phyloP scores from a whole-genome alignment of 2,329 filamentous ascomycete genomes.

The Sarocladium brachiariae region DNA sequence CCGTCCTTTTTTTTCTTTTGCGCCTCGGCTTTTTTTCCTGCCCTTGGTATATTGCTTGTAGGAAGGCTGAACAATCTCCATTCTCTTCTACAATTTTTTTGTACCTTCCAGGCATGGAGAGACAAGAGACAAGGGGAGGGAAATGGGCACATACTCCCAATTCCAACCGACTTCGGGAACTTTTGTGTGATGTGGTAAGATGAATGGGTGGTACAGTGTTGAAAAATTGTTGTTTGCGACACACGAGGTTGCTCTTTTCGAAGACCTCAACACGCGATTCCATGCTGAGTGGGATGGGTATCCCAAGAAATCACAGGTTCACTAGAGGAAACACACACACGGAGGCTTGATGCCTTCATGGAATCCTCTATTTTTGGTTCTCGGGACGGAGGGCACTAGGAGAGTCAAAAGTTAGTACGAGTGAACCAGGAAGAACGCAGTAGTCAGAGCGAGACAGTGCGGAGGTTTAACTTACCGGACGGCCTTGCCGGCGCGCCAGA shows the following conservation, averaged over 20 bases:
- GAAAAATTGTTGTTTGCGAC: no score
- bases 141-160: slow-evolving; percentile 3
- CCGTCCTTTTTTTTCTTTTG: neutral
- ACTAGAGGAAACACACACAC: neutral
- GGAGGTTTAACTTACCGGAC: slow-evolving; percentile 62
- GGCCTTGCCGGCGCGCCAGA: slow-evolving; percentile 98
- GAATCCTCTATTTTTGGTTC: slow-evolving; percentile 62
- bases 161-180: slow-evolving; percentile 4
- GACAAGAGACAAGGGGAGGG: neutral
- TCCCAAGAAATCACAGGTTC: slow-evolving; percentile 1
- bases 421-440: no score
- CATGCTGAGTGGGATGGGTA: no score
- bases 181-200: neutral
- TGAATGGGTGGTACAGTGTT: neutral
- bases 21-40: neutral
- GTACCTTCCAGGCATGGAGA: neutral
- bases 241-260: neutral
- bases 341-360: neutral
- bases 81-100: neutral
- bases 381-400: slow-evolving; percentile 70
- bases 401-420: slow-evolving; percentile 18
- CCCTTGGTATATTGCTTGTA: neutral
- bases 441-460: no score
- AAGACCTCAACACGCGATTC: no score
- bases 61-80: no score